Percentiles rank a stretch among this genome's conserved stretches.
Evolutionary conservation across 371 early-diverging fungal genomes (phyloP).

Genomic region (Sporodiniella umbellata): DNA sequence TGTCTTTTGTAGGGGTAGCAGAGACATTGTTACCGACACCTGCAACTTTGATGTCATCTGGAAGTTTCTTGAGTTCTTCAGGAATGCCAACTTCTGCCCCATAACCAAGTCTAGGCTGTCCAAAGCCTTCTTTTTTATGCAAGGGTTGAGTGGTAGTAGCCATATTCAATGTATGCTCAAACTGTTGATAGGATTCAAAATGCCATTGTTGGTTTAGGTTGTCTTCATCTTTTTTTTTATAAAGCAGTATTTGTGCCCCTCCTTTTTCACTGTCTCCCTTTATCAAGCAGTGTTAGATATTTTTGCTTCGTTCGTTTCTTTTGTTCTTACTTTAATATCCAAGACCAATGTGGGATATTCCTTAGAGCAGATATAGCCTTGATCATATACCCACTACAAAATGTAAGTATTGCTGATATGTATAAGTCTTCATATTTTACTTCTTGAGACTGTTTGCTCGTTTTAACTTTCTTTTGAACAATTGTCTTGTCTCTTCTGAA

Average conservation of each 20-base stretch:
- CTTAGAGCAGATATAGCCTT: slow-evolving; percentile 41
- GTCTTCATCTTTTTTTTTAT: slow-evolving; percentile 42
- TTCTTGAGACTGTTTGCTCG: slow-evolving; percentile 37
- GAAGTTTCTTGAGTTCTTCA: slow-evolving; percentile 33
- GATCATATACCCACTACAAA: slow-evolving; percentile 39
- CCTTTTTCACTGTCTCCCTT: slow-evolving; percentile 43
- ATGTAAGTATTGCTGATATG: background rate
- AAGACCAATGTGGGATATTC: slow-evolving; percentile 43
- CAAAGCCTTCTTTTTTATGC: slow-evolving; percentile 44
- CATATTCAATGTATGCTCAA: slow-evolving; percentile 35
- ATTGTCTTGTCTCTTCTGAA: slow-evolving; percentile 46
- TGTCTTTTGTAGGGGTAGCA: slow-evolving; percentile 10
- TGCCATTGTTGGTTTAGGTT: slow-evolving; percentile 48
- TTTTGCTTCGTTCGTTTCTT: background rate
- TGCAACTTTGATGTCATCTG: slow-evolving; percentile 38
- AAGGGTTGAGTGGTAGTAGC: slow-evolving; percentile 28
- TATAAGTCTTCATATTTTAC: slow-evolving; percentile 8
- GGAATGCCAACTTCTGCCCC: slow-evolving; percentile 45
- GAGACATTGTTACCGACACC: slow-evolving; percentile 31
- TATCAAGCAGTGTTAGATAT: background rate
- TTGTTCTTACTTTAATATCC: slow-evolving; percentile 38
- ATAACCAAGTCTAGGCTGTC: slow-evolving; percentile 43
- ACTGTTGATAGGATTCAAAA: slow-evolving; percentile 38
- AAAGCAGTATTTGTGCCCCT: slow-evolving; percentile 42
- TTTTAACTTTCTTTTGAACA: slow-evolving; percentile 42